Conservation (phyloP, 352 stramenopile species). For the Nothophytophthora sp. region DNA sequence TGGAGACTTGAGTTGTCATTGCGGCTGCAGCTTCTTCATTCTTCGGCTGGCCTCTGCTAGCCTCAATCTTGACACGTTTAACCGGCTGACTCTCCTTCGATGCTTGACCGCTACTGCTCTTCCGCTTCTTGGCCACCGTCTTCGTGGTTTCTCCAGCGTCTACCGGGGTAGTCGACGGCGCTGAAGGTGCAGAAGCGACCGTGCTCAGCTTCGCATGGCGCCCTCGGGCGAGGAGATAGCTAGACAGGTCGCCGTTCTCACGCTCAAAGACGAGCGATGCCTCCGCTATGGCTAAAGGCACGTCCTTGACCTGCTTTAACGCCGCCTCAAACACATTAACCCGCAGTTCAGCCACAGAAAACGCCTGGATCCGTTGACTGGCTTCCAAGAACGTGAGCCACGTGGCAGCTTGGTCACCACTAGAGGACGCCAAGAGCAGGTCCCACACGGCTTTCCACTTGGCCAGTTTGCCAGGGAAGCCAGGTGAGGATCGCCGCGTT, state of each 20-base stretch:
- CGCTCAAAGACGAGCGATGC: conserved; percentile 54
- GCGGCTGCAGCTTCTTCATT: not conserved
- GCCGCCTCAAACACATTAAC: conserved; percentile 41
- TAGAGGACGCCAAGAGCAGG: conserved; percentile 5
- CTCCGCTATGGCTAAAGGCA: conserved; percentile 32
- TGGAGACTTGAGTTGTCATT: not conserved
- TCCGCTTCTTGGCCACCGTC: conserved; percentile 21
- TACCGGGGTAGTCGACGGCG: not conserved
- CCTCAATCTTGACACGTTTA: conserved; percentile 30
- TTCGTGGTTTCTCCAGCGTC: conserved; percentile 12
- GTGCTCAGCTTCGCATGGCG: conserved; percentile 27
- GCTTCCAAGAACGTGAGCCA: conserved; percentile 60
- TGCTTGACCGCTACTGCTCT: conserved; percentile 10
- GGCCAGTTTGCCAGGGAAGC: conserved; percentile 7
- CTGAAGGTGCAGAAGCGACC: not conserved
- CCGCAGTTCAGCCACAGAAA: conserved; percentile 25
- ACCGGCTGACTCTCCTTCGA: conserved; percentile 1
- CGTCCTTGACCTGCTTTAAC: conserved; percentile 33
- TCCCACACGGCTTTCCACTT: conserved; percentile 43
- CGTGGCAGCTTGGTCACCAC: conserved; percentile 29
- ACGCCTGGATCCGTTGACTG: conserved; percentile 22
- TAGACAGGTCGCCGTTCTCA: conserved; percentile 41
- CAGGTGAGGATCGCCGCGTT: not conserved
- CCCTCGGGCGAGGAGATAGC: conserved; percentile 32
- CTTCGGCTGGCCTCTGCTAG: not conserved